Conservation (phyloP, 768 basidiomycete species). For the Strobilomyces confusus region DNA sequence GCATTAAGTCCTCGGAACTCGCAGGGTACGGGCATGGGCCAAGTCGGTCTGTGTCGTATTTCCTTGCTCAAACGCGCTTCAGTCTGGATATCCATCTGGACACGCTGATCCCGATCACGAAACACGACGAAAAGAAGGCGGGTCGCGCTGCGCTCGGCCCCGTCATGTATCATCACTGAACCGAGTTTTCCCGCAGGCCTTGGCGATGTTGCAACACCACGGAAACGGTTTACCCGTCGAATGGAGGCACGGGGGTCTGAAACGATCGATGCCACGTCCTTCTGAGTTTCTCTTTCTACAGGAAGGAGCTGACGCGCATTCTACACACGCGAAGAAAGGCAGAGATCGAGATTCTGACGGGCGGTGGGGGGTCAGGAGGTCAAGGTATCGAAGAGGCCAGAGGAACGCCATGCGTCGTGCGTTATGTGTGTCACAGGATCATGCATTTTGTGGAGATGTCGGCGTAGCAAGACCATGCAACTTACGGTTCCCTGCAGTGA, state of each 20-base stretch:
- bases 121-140: conserved; percentile 74
- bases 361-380: background rate
- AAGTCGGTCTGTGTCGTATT: background rate
- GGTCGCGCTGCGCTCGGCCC: background rate
- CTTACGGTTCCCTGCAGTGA: no score
- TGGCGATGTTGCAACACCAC: conserved; percentile 53
- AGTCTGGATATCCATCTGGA: conserved; percentile 63
- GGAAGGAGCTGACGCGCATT: conserved; percentile 79
- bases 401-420: conserved; percentile 19
- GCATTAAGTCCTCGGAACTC: conserved; percentile 69
- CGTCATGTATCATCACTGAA: background rate
- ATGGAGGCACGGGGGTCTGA: conserved; percentile 59
- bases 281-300: conserved; percentile 27
- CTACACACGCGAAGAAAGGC: conserved; percentile 83
- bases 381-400: conserved; percentile 3
- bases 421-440: conserved; percentile 27
- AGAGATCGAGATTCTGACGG: conserved; percentile 74
- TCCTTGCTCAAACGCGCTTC: background rate
- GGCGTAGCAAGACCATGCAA: conserved; percentile 1
- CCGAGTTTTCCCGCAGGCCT: conserved; percentile 45
- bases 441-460: conserved; percentile 27
- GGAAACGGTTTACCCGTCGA: conserved; percentile 42
- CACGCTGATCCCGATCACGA: conserved; percentile 62
- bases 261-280: background rate
- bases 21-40: conserved; percentile 40